Base-by-base conservation (phyloP, 176 grass and related monocot species). In the Chloris gayana region DNA sequence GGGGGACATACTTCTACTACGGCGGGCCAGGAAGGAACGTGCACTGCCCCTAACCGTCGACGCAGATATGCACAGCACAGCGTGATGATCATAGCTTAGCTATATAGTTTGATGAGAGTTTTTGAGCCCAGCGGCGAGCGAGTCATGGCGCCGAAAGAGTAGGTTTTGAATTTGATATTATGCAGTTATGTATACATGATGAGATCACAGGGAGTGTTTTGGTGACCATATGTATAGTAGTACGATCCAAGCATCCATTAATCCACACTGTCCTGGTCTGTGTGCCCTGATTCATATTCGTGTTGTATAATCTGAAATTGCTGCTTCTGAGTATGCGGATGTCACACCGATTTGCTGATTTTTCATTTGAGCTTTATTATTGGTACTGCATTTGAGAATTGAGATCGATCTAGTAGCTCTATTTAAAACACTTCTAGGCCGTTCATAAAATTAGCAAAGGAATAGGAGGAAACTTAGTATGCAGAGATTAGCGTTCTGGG, bases 1-100 rank as follows among this genome's bases (percentile, higher is more conserved):
- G 93, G 93, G 91, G 93, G 0, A 80, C 73, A 60, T 97, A 97
- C 74, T 97, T 97, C 82, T 97, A 93, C 86, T 97, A 97, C 72
- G 93, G 93, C 24, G 93, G 93, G 1, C 91, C 93, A 0, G 93
- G 93, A 29, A 74, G 88, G 50, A 93, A 93, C 76, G 80, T 92
- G 14, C 89, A 72, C 17, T 97, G 93, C 33, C 83, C 88, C 0
- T 88, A 77, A 31, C 3, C 3, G 3, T 47, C 45, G 45, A 47
- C 35, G 45, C 45, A 17, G 11, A 3, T 4, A 3, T 4, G 45
- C 19, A 22, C 5, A 53, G 24, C 26, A 29, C 11, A 60, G 57
- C 57, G 5, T 27, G 57, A 60, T 14, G 3, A 4, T 27, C 25
- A 27, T 61, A 29, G 58, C 58, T 61, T 29, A 34, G 69, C 8